A percentile compares a stretch with the other conserved stretches of the same genome.
Evolutionary conservation across 1,284 basidiomycete species (phyloP).

Genomic region (Heterobasidion annosum): DNA sequence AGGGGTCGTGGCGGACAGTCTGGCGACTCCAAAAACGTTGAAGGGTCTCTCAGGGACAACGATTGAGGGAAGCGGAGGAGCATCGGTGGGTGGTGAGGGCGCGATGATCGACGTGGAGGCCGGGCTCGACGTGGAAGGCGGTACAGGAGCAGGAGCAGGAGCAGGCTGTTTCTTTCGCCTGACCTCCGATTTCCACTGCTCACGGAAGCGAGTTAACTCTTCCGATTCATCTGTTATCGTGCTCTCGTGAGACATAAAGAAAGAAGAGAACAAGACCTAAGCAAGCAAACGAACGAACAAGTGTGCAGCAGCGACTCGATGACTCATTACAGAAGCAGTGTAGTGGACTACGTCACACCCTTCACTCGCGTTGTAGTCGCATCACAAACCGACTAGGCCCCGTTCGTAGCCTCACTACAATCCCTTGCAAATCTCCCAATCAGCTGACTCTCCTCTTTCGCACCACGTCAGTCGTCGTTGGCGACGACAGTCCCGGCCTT

Average conservation of each 20-base stretch:
- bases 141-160: neutral
- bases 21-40: neutral
- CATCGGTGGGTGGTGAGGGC: neutral
- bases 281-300: neutral
- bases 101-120: neutral
- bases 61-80: neutral
- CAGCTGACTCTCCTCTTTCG: neutral
- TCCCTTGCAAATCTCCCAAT: neutral
- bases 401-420: neutral
- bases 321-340: neutral
- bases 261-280: neutral
- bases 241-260: neutral
- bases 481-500: slow-evolving; percentile 1
- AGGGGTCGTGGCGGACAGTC: neutral
- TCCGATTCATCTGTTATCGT: slow-evolving; percentile 4
- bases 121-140: neutral
- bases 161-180: slow-evolving; percentile 27
- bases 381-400: neutral
- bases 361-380: neutral
- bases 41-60: no score
- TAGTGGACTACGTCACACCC: neutral
- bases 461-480: slow-evolving; percentile 3
- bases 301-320: no score
- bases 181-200: slow-evolving; percentile 69
- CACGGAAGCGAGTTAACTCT: slow-evolving; percentile 54